Evolutionary conservation across 202 grass and related monocot species (phyloP), one percentile per base, ranked within the genome.

Genomic region (Zoysia matrella): DNA sequence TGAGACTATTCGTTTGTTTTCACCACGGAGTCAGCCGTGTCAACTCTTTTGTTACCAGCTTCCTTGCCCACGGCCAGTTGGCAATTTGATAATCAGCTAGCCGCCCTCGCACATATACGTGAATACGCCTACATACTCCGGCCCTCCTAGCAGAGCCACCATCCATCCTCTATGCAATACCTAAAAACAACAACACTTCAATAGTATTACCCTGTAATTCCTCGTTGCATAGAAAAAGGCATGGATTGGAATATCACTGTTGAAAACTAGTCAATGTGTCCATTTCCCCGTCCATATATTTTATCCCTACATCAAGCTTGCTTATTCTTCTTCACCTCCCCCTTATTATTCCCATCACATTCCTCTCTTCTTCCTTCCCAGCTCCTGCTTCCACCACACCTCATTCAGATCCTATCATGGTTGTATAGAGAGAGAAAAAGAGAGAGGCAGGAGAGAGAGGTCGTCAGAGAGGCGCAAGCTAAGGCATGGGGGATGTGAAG

Each of bases 381-480:
- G 22, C 22, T 22, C 22, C 83, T 86, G 72, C 75, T 63, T 74
- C 68, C 16, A 45, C 54, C 60, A 54, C 73, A 62, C 72, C 80
- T 83, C 84, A 84, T 81, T 91, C 76, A 61, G 91, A 76, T 84
- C 82, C 71, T 66, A 88, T 72, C 82, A 88, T 85, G 86, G 54
- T 80, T 58, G 41, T 72, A 13, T 77, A 87, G 83, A 86, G 74
- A 87, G 45, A 88, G 36, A 65, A 2, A 57, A 39, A 22, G 22
- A 22, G 22, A 22, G 22, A 22, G 22, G 22, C 22, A 22, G 22
- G 22, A 22, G 22, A 22, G 22, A 22, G 22, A 22, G 22, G 22
- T 0, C 22, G 22, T 22, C 22, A 22, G 22, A 22, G 22, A 22
- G 22, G 22, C 22, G 22, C 36, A 51, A 60, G 15, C 48, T 18